A percentile compares a stretch with the other conserved stretches of the same genome.
phyloP scores from a whole-genome alignment of 1,284 basidiomycete species.

The Ceratobasidium sp. region DNA sequence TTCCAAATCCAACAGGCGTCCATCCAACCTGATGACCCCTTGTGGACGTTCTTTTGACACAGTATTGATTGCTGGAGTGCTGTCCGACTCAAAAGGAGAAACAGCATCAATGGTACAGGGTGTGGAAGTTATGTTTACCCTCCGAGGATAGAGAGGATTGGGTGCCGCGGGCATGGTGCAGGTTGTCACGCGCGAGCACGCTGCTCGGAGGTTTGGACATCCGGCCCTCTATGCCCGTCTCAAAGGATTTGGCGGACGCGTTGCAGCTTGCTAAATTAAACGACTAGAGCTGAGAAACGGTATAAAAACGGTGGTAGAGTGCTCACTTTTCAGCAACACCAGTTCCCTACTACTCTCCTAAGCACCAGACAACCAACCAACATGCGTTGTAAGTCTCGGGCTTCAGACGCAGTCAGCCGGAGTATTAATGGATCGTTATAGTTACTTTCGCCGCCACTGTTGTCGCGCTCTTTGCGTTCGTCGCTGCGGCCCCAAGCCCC shows the following conservation, averaged over 20 bases:
- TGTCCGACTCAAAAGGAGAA: background rate
- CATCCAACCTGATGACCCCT: no score
- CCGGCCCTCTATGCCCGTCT: no score
- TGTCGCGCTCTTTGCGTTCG: slow-evolving; percentile 18
- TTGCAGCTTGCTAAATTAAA: no score
- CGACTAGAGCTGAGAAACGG: background rate
- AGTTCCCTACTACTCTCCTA: background rate
- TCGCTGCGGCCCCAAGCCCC: slow-evolving; percentile 11
- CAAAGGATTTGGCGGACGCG: background rate
- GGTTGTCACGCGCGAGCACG: background rate
- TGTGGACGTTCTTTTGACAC: no score
- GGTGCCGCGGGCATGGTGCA: background rate
- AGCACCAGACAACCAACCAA: background rate
- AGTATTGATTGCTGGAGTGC: no score
- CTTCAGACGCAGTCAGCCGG: background rate
- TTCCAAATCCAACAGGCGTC: no score
- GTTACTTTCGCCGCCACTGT: slow-evolving; percentile 17
- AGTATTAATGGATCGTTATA: background rate
- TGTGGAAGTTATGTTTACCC: background rate
- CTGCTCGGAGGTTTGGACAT: background rate
- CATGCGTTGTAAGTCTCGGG: slow-evolving; percentile 27
- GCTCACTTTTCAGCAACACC: slow-evolving; percentile 2
- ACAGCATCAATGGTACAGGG: slow-evolving; percentile 9
- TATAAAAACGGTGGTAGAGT: slow-evolving; percentile 2
- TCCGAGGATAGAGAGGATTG: background rate